A percentile compares a stretch with the other conserved stretches of the same genome.
These are phyloP conservation scores for Filosporella fistucella DNA, from an alignment of 495 filamentous ascomycete species.

Conservation along the genomic window DNA sequence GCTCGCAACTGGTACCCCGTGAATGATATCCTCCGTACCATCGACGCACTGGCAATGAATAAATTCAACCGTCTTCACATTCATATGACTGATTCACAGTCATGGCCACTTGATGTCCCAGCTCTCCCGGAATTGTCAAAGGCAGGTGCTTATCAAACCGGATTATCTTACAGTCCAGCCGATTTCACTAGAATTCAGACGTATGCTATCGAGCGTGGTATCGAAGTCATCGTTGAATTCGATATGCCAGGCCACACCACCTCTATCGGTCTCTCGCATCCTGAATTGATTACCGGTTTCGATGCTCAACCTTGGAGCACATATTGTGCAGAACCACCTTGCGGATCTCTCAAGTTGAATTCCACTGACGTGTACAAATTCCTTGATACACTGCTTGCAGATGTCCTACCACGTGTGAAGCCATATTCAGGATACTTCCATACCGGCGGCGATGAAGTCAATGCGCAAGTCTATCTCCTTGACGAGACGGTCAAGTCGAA, in stretches of 20 bases:
- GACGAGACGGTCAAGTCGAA: slow-evolving; percentile 67
- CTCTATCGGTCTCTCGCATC: slow-evolving; percentile 55
- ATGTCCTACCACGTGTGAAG: slow-evolving; percentile 65
- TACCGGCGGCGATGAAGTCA: slow-evolving; percentile 80
- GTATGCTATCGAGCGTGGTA: slow-evolving; percentile 61
- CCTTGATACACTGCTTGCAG: slow-evolving; percentile 60
- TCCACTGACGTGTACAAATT: slow-evolving; percentile 59
- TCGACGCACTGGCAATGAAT: slow-evolving; percentile 68
- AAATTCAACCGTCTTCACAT: slow-evolving; percentile 71
- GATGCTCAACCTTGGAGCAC: slow-evolving; percentile 61
- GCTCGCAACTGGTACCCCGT: slow-evolving; percentile 61
- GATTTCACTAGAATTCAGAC: slow-evolving; percentile 60
- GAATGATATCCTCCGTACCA: slow-evolving; percentile 57
- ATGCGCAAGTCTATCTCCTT: slow-evolving; percentile 65
- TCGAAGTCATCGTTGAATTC: slow-evolving; percentile 72
- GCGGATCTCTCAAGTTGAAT: slow-evolving; percentile 71
- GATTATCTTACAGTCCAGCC: slow-evolving; percentile 55
- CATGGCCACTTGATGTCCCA: slow-evolving; percentile 78
- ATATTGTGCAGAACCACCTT: slow-evolving; percentile 72
- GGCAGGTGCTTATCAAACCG: slow-evolving; percentile 62
- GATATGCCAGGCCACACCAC: slow-evolving; percentile 81
- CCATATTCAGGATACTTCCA: slow-evolving; percentile 72
- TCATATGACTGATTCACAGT: slow-evolving; percentile 77
- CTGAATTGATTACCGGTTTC: slow-evolving; percentile 69
- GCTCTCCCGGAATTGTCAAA: slow-evolving; percentile 61